Evolutionary conservation across 2,329 filamentous ascomycete genomes (phyloP).

Genomic region (Cladorrhinum sp.): DNA sequence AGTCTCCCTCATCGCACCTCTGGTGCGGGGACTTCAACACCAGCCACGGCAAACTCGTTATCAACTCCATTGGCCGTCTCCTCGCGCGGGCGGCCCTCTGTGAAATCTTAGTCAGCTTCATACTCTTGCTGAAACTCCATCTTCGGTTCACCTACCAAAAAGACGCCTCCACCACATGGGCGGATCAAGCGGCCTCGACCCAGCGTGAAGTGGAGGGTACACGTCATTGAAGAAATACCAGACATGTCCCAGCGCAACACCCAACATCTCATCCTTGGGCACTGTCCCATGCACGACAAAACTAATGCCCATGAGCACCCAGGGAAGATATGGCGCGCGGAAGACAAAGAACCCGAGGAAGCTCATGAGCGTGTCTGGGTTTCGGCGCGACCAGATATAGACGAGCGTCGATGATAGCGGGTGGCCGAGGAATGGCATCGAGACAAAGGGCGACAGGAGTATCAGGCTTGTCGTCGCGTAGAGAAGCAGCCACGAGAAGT

Average conservation of each 20-base stretch:
- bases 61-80: slow-evolving; percentile 55
- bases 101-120: background rate
- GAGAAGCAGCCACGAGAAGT: slow-evolving; percentile 91
- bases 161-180: slow-evolving; percentile 85
- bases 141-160: slow-evolving; percentile 50
- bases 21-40: slow-evolving; percentile 37
- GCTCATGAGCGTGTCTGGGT: slow-evolving; percentile 85
- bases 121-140: background rate
- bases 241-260: slow-evolving; percentile 88
- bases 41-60: slow-evolving; percentile 61
- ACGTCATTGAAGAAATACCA: slow-evolving; percentile 99
- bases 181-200: slow-evolving; percentile 81
- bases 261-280: slow-evolving; percentile 94
- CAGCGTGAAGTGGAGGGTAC: slow-evolving; percentile 85
- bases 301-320: slow-evolving; percentile 92
- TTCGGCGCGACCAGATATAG: slow-evolving; percentile 96
- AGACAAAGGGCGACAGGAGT: slow-evolving; percentile 78
- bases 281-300: slow-evolving; percentile 84
- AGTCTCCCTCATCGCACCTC: slow-evolving; percentile 32
- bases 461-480: slow-evolving; percentile 81
- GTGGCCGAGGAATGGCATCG: slow-evolving; percentile 91
- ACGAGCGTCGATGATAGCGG: slow-evolving; percentile 89
- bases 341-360: slow-evolving; percentile 88
- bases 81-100: slow-evolving; percentile 45
- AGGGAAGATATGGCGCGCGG: slow-evolving; percentile 89